These are phyloP conservation scores for Psilocybe subaeruginosa DNA, from an alignment of 768 basidiomycete species.

Conservation along the genomic window DNA sequence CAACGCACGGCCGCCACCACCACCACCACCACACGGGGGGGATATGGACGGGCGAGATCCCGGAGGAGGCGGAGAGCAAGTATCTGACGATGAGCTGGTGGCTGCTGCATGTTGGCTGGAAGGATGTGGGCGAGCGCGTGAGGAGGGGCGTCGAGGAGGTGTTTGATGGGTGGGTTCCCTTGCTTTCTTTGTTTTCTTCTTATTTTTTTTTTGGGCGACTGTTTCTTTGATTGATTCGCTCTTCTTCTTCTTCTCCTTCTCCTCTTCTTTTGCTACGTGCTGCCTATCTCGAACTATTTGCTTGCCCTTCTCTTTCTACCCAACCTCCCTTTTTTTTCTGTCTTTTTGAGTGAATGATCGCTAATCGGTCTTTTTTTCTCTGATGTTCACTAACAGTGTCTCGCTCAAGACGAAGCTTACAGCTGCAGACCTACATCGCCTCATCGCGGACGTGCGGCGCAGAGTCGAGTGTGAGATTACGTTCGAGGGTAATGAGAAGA, in stretches of 20 bases:
- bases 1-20: background rate
- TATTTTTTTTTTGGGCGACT: background rate
- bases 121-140: constrained; percentile 75
- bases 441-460: constrained; percentile 74
- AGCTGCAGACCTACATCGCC: constrained; percentile 64
- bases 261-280: background rate
- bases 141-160: constrained; percentile 78
- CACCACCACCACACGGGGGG: background rate
- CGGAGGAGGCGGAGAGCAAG: constrained; percentile 73
- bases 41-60: constrained; percentile 33
- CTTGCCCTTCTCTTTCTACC: too few relatives aligned
- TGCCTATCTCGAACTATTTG: too few relatives aligned
- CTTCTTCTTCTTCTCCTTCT: background rate
- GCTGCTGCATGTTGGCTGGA: constrained; percentile 92
- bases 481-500: constrained; percentile 59
- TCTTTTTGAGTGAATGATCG: too few relatives aligned
- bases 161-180: constrained; percentile 71
- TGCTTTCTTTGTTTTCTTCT: background rate
- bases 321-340: too few relatives aligned
- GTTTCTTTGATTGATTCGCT: too few relatives aligned
- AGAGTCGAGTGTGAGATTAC: constrained; percentile 75
- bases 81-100: constrained; percentile 93
- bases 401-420: constrained; percentile 81
- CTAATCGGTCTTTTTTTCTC: too few relatives aligned
- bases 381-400: constrained; percentile 52